phyloP scores from a whole-genome alignment of 768 basidiomycete species.

The Serendipita indica region DNA sequence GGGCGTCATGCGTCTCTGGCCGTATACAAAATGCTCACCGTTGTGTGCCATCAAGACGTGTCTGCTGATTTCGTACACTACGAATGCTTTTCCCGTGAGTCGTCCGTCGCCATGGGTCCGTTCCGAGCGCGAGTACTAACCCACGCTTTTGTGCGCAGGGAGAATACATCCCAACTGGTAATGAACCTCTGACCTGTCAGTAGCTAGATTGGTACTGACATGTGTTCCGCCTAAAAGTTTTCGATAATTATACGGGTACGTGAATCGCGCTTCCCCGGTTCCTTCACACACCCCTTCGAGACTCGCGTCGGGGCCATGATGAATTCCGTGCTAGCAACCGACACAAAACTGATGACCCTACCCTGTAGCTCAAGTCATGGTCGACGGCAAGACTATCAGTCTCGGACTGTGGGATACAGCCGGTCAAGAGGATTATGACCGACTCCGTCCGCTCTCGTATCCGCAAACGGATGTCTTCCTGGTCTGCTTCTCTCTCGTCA shows the following conservation, averaged over 20 bases:
- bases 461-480: slow-evolving; percentile 99
- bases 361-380: slow-evolving; percentile 82
- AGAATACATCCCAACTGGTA: slow-evolving; percentile 93
- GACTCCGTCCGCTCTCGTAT: slow-evolving; percentile 93
- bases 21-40: slow-evolving; percentile 15
- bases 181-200: slow-evolving; percentile 17
- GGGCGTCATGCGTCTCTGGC: neutral
- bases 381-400: slow-evolving; percentile 96
- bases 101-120: slow-evolving; percentile 10
- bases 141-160: slow-evolving; percentile 37
- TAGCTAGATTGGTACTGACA: neutral
- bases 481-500: slow-evolving; percentile 97
- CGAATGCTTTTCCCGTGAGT: slow-evolving; percentile 88
- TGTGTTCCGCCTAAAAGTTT: slow-evolving; percentile 39
- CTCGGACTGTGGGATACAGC: slow-evolving; percentile 99
- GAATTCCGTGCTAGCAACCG: neutral
- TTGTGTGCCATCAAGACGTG: slow-evolving; percentile 53
- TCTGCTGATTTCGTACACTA: slow-evolving; percentile 97
- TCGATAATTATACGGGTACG: slow-evolving; percentile 78
- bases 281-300: neutral
- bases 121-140: slow-evolving; percentile 13
- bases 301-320: too few relatives aligned
- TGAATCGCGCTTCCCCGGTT: slow-evolving; percentile 14
- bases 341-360: neutral
- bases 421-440: slow-evolving; percentile 98